Evolutionary conservation across 768 basidiomycete species (phyloP).

Genomic region (Strobilomyces dryophilus): DNA sequence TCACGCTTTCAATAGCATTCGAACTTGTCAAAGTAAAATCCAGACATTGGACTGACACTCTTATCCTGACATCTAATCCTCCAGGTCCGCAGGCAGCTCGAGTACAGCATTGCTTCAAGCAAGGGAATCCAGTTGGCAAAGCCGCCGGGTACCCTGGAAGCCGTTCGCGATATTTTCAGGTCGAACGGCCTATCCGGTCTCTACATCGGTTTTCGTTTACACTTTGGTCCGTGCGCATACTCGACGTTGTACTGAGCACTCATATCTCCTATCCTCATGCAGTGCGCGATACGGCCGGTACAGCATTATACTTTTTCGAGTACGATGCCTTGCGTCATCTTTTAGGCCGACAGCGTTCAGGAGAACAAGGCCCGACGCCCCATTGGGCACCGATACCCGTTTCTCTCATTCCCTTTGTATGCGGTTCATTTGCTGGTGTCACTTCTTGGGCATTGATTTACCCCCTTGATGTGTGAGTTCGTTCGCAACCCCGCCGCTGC

Average conservation of each 20-base stretch:
- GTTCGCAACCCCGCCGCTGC: background rate
- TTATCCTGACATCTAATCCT: slow-evolving; percentile 11
- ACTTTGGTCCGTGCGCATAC: slow-evolving; percentile 55
- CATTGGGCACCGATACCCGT: slow-evolving; percentile 79
- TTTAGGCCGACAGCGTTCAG: slow-evolving; percentile 69
- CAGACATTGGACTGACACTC: background rate
- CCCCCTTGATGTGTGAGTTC: slow-evolving; percentile 83
- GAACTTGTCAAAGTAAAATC: slow-evolving; percentile 85
- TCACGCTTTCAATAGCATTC: slow-evolving; percentile 50
- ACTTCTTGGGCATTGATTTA: slow-evolving; percentile 90
- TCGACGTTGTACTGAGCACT: background rate
- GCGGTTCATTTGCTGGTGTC: slow-evolving; percentile 88
- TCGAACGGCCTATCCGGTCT: slow-evolving; percentile 60
- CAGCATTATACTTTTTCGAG: slow-evolving; percentile 89
- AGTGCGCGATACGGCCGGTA: slow-evolving; percentile 89
- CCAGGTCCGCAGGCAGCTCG: slow-evolving; percentile 86
- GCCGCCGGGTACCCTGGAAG: slow-evolving; percentile 74
- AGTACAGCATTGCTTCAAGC: slow-evolving; percentile 84
- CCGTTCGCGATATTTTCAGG: slow-evolving; percentile 75
- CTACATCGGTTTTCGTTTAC: slow-evolving; percentile 83
- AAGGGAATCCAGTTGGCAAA: slow-evolving; percentile 68
- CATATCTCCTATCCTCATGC: slow-evolving; percentile 7
- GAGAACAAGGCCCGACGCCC: slow-evolving; percentile 81
- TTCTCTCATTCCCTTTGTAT: slow-evolving; percentile 84
- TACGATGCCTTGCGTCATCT: slow-evolving; percentile 90